Evolutionary conservation across 2,329 filamentous ascomycete genomes (phyloP), one percentile per base, ranked within the genome.

Genomic region (Fusarium stilboides): DNA sequence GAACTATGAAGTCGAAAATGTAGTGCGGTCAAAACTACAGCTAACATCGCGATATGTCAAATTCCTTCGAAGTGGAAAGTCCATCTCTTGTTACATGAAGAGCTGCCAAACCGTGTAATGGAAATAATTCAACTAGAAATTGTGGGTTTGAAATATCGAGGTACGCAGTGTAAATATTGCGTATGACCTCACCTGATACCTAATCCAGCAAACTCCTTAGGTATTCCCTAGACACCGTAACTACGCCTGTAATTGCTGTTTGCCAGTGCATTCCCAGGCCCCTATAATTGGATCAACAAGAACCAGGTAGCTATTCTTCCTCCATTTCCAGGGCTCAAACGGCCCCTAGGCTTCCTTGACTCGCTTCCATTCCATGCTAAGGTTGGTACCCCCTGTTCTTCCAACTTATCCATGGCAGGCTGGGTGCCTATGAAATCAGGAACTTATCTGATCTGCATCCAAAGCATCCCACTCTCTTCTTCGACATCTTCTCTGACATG

Each of bases 151-250:
- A 8, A 49, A 28, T 14, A 36, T 9, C n/a, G 36, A 37, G 15
- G 31, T 60, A 5, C 19, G 14, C 15, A 33, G 31, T 24, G 14
- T 40, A 17, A 13, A n/a, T 14, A 37, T 31, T 15, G 20, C 6
- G 19, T 22, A 31, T 46, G 45, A 51, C 53, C 45, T 58, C 24
- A 52, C 58, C 5, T 50, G 14, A 24, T 26, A 7, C 26, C 42
- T 12, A 49, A 31, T 17, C n/a, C 22, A 6, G 22, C 22, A 43
- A 22, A 44, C 31, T 44, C 55, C 12, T 22, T 13, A 44, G 28
- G 10, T 31, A 31, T 31, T 31, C 10, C 28, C 28, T 37, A 28
- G 20, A 33, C 26, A 42, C 20, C 6, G 13, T 17, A 14, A 19
- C 22, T 19, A 36, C 8, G 15, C 36, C 36, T 20, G 20, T 20